Evolutionary conservation across 176 grass and related monocot genomes (phyloP).

Genomic region (Pharus latifolius): DNA sequence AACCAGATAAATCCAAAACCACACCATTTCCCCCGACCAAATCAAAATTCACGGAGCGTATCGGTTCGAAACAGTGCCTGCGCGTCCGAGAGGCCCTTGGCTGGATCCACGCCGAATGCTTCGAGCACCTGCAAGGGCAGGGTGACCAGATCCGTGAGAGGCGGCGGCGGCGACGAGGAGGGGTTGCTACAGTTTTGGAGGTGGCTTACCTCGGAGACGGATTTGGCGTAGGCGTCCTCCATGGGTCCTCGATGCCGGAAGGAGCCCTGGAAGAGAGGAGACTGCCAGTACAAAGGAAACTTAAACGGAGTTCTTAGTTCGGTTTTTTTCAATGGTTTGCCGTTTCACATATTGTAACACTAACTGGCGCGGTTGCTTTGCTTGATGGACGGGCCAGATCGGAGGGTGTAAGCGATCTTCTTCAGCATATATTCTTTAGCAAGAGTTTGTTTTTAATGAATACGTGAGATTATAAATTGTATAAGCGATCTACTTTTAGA

Average conservation of each 20-base stretch:
- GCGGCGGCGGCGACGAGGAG: not conserved
- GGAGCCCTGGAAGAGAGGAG: too few relatives aligned
- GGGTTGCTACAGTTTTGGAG: not conserved
- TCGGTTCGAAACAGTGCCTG: constrained; percentile 43
- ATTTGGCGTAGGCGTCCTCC: constrained; percentile 91
- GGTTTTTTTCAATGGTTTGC: too few relatives aligned
- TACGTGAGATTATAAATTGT: too few relatives aligned
- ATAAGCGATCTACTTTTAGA: too few relatives aligned
- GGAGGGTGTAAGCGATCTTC: too few relatives aligned
- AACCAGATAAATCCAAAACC: constrained; percentile 9
- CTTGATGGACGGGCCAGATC: too few relatives aligned
- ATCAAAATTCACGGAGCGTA: not conserved
- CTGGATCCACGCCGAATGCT: constrained; percentile 74
- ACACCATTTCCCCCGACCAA: not conserved
- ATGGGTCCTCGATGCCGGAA: constrained; percentile 26
- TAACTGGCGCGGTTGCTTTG: too few relatives aligned
- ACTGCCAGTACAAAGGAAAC: too few relatives aligned
- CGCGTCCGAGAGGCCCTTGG: constrained; percentile 79
- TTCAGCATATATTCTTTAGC: too few relatives aligned
- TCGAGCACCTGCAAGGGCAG: constrained; percentile 58
- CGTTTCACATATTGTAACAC: too few relatives aligned
- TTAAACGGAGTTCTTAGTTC: too few relatives aligned
- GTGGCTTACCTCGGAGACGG: constrained; percentile 63
- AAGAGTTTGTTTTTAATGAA: too few relatives aligned
- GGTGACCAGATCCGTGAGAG: constrained; percentile 37